These are phyloP conservation scores for Pseudogymnoascus destructans DNA, from an alignment of 2,329 filamentous ascomycete genomes.

Conservation along the genomic window DNA sequence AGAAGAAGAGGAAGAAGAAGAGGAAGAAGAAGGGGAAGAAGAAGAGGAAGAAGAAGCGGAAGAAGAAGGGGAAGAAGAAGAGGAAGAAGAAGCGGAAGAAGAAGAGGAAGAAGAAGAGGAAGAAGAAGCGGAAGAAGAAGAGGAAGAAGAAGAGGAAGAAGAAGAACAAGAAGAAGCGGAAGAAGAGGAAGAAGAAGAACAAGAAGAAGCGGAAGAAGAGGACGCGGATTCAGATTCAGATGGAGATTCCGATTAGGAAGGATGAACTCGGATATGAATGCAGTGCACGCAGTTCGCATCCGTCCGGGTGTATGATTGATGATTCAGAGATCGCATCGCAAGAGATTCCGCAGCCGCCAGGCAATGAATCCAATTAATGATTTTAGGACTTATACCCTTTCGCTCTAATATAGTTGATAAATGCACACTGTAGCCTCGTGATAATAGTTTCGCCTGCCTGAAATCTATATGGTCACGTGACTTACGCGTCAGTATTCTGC, in stretches of 20 bases:
- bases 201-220: background rate
- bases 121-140: background rate
- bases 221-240: background rate
- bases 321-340: background rate
- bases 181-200: background rate
- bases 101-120: background rate
- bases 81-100: background rate
- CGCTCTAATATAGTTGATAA: background rate
- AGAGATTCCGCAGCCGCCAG: background rate
- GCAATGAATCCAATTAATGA: background rate
- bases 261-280: background rate
- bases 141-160: background rate
- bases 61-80: background rate
- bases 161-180: background rate
- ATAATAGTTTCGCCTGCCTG: background rate
- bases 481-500: slow-evolving; percentile 6
- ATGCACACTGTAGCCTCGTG: background rate
- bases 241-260: background rate
- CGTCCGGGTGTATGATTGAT: background rate
- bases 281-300: background rate
- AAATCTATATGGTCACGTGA: background rate
- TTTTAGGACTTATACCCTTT: background rate
- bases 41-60: background rate
- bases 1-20: background rate
- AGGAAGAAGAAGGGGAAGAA: background rate